Conservation (phyloP, 371 early-diverging fungal species). For the Rhizopus stolonifer region DNA sequence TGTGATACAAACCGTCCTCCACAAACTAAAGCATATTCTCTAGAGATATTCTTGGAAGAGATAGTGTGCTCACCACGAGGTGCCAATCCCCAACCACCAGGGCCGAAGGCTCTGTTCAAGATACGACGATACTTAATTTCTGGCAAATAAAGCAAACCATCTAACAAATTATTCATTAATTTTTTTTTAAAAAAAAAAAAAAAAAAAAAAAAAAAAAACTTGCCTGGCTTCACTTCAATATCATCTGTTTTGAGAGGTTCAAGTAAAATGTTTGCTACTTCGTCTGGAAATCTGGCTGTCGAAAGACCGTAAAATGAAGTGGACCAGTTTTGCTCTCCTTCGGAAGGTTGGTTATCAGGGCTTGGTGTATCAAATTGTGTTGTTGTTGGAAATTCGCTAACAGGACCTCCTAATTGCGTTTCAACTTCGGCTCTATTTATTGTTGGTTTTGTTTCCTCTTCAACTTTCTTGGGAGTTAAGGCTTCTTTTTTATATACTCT, state of each 20-base stretch:
- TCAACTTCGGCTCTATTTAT: neutral
- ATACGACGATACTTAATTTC: constrained; percentile 97
- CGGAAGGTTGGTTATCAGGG: neutral
- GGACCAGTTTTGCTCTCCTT: constrained; percentile 60
- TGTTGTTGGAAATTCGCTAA: constrained; percentile 12
- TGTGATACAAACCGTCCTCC: constrained; percentile 84
- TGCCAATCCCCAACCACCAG: constrained; percentile 92
- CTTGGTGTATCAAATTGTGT: constrained; percentile 18
- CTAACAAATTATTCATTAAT: constrained; percentile 34
- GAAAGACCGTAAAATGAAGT: constrained; percentile 76
- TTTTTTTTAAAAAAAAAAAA: too few relatives aligned
- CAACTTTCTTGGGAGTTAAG: neutral
- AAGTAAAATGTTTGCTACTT: constrained; percentile 72
- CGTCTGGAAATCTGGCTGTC: constrained; percentile 67
- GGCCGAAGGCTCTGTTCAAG: constrained; percentile 92
- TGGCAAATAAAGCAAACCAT: constrained; percentile 91
- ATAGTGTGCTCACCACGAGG: constrained; percentile 92
- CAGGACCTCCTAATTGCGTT: neutral
- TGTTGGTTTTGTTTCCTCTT: neutral
- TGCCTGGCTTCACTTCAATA: constrained; percentile 92
- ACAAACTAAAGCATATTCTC: constrained; percentile 91
- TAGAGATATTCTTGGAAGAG: constrained; percentile 72
- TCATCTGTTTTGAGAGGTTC: constrained; percentile 72
- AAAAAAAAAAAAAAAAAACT: too few relatives aligned
- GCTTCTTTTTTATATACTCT: constrained; percentile 4